Percentiles rank a stretch among this genome's conserved stretches.
Evolutionary conservation across 148 eudicot species (phyloP).

Genomic region (Persicaria maculosa): DNA sequence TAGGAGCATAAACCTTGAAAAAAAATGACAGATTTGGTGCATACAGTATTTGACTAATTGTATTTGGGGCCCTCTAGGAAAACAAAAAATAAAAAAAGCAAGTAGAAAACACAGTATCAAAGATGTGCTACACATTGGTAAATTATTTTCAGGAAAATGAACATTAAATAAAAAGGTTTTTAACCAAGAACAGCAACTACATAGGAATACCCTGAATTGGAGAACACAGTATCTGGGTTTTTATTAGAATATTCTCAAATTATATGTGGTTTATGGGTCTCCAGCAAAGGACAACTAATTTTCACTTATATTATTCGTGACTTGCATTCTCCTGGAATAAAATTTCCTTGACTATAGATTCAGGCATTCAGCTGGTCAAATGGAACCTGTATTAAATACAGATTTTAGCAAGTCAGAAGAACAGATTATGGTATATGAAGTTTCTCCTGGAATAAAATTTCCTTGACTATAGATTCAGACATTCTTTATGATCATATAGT

Average conservation of each 20-base stretch:
- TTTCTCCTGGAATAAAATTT: background rate
- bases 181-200: no score
- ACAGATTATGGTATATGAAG: background rate
- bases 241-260: background rate
- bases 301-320: background rate
- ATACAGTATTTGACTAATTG: no score
- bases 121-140: no score
- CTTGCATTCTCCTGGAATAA: background rate
- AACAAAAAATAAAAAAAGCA: no score
- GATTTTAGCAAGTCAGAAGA: background rate
- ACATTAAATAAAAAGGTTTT: no score
- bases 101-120: no score
- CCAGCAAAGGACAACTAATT: background rate
- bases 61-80: no score
- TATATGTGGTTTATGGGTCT: background rate
- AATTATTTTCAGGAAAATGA: no score
- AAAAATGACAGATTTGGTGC: no score
- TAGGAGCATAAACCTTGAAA: no score
- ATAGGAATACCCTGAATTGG: no score
- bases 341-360: conserved; percentile 4
- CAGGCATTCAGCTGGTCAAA: conserved; percentile 7
- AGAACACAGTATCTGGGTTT: no score
- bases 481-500: background rate
- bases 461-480: conserved; percentile 7
- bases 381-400: background rate